Percentiles rank a stretch among this genome's conserved stretches.
phyloP scores from a whole-genome alignment of 352 stramenopile species.

The Pythium aristosporum region DNA sequence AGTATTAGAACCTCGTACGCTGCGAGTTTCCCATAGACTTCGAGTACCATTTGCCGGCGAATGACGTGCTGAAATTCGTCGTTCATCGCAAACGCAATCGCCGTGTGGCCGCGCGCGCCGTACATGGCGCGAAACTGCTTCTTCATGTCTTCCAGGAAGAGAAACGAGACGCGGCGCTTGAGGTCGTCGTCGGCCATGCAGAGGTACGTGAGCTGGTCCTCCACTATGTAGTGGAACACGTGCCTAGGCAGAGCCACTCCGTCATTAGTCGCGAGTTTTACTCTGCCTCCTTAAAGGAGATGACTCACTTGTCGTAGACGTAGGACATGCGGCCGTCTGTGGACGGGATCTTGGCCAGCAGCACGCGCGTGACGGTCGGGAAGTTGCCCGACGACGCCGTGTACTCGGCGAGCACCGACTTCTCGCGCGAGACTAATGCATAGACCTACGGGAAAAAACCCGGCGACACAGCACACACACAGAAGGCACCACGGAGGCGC shows the following conservation, averaged over 20 bases:
- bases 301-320: constrained; percentile 94
- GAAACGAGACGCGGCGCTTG: constrained; percentile 95
- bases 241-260: constrained; percentile 36
- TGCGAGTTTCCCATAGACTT: neutral
- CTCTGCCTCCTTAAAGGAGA: too few species aligned
- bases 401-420: constrained; percentile 98
- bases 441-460: constrained; percentile 82
- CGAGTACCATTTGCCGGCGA: constrained; percentile 88
- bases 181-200: constrained; percentile 97
- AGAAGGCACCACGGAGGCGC: neutral
- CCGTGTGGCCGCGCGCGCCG: constrained; percentile 73
- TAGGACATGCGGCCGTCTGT: constrained; percentile 96
- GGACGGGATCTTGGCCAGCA: constrained; percentile 95
- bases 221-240: constrained; percentile 96
- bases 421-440: constrained; percentile 95
- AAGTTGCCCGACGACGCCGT: constrained; percentile 97
- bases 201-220: constrained; percentile 95
- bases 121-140: constrained; percentile 84
- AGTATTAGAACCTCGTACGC: too few species aligned
- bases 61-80: constrained; percentile 96
- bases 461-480: neutral
- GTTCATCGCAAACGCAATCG: constrained; percentile 98
- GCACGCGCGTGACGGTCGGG: constrained; percentile 95
- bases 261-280: too few species aligned
- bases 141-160: constrained; percentile 98